A percentile compares a stretch with the other conserved stretches of the same genome.
Conservation (phyloP, 768 basidiomycete species). For the Pisolithus tinctorius region DNA sequence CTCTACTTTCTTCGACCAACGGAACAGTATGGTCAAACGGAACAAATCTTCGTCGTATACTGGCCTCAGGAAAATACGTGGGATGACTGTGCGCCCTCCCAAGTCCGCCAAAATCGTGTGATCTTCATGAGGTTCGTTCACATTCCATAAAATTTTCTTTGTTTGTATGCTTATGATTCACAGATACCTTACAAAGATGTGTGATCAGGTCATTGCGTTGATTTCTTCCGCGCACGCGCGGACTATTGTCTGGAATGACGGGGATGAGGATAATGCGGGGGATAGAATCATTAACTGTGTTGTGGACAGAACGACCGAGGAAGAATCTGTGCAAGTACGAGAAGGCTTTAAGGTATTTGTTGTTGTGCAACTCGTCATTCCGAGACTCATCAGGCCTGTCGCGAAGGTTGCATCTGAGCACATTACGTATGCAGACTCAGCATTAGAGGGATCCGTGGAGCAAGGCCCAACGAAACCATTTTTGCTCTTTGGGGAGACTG, state of each 20-base stretch:
- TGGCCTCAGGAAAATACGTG: conserved; percentile 61
- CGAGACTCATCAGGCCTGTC: background rate
- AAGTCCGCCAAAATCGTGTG: conserved; percentile 45
- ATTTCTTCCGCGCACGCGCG: conserved; percentile 43
- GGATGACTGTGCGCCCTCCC: conserved; percentile 40
- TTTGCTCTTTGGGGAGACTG: conserved; percentile 34
- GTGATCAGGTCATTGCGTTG: conserved; percentile 48
- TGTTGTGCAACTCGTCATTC: background rate
- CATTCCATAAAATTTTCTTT: background rate
- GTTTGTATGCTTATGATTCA: background rate
- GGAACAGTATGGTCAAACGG: background rate
- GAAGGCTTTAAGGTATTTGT: conserved; percentile 41
- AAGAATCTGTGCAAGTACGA: conserved; percentile 38
- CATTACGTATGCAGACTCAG: conserved; percentile 8
- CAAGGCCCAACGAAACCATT: conserved; percentile 13
- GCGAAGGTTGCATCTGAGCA: conserved; percentile 8
- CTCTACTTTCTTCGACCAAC: conserved; percentile 34
- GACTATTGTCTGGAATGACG: conserved; percentile 37
- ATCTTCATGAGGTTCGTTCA: conserved; percentile 53
- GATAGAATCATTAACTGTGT: background rate
- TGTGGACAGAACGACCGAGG: conserved; percentile 35
- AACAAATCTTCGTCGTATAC: conserved; percentile 43
- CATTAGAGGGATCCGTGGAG: conserved; percentile 4
- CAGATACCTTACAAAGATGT: conserved; percentile 55
- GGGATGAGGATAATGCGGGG: background rate